A percentile compares a stretch with the other conserved stretches of the same genome.
phyloP scores from a whole-genome alignment of 139 green algal species.

The Monoraphidium neglectum region DNA sequence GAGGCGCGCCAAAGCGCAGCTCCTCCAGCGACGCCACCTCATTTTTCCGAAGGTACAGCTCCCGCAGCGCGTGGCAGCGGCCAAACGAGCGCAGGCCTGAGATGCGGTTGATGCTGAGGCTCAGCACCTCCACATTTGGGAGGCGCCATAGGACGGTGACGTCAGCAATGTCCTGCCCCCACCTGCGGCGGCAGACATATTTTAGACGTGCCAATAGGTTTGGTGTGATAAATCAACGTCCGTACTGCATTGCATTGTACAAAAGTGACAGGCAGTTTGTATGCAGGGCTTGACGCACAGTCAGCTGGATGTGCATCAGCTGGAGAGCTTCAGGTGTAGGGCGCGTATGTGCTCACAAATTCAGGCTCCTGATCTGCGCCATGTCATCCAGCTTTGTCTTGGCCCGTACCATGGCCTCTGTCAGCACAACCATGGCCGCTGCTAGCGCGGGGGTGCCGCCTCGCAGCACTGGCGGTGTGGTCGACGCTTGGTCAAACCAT shows the following conservation, averaged over 20 bases:
- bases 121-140: slow-evolving; percentile 58
- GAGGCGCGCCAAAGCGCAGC: slow-evolving; percentile 48
- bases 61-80: slow-evolving; percentile 38
- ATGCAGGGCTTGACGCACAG: too few species aligned
- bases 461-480: too few species aligned
- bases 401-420: slow-evolving; percentile 45
- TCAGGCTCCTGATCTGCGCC: slow-evolving; percentile 39
- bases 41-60: slow-evolving; percentile 76
- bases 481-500: too few species aligned
- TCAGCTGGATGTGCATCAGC: too few species aligned
- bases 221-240: too few species aligned
- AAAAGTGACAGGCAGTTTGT: too few species aligned
- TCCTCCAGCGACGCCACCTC: slow-evolving; percentile 57
- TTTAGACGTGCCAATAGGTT: too few species aligned
- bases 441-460: too few species aligned
- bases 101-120: slow-evolving; percentile 66
- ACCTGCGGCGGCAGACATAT: slow-evolving; percentile 49
- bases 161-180: slow-evolving; percentile 49
- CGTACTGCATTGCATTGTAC: too few species aligned
- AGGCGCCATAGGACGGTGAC: background rate
- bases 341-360: too few species aligned
- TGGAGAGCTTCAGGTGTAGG: too few species aligned
- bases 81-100: slow-evolving; percentile 46
- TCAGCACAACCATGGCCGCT: slow-evolving; percentile 48
- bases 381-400: slow-evolving; percentile 51